Base-by-base conservation (phyloP, 2,329 filamentous ascomycete species). In the Fusarium luffae region DNA sequence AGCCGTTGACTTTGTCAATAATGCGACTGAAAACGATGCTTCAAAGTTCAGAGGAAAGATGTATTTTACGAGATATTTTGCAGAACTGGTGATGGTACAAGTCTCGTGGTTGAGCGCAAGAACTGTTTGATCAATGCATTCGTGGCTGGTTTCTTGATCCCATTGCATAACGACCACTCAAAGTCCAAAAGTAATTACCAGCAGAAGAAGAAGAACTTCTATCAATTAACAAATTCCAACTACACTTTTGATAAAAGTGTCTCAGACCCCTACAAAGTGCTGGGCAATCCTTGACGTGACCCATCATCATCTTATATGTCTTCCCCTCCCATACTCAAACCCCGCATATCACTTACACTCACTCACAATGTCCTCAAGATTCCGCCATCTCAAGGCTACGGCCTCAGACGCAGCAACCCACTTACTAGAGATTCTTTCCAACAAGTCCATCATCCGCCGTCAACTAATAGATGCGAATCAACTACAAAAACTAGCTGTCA, bases 381-480 rank as follows among this genome's bases (percentile, higher is more conserved):
- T 75, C 60, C 46, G 32, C 59, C 43, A 49, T 44, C 14, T 69
- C 72, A 67, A 67, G 34, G 58, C 67, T 27, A 74, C 70, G 10
- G 77, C 77, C 13, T 28, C 71, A 13, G 74, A 79, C 14, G 77
- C 79, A 5, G 77, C 79, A 16, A 71, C 76, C 0, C 70, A 76
- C 44, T 71, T 84, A 3, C 67, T 78, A 10, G 71, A 76, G 5
- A 73, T 62, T 7, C 80, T 80, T 44, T 63, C 72, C 12, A 63
- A 72, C 30, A 76, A 75, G 34, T 71, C 76, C 1, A 63, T 74
- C 4, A 59, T 70, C 6, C 76, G 77, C 5, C 76, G 70, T 7
- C 89, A 91, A 72, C 59, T 83, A 5, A 79, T 91, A 9, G 89
- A 91, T 74, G 83, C 81, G 14, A 90, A 90, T 68, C 89, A 91